Conservation (phyloP, 768 basidiomycete species). For the Dacryopinax spathularia region DNA sequence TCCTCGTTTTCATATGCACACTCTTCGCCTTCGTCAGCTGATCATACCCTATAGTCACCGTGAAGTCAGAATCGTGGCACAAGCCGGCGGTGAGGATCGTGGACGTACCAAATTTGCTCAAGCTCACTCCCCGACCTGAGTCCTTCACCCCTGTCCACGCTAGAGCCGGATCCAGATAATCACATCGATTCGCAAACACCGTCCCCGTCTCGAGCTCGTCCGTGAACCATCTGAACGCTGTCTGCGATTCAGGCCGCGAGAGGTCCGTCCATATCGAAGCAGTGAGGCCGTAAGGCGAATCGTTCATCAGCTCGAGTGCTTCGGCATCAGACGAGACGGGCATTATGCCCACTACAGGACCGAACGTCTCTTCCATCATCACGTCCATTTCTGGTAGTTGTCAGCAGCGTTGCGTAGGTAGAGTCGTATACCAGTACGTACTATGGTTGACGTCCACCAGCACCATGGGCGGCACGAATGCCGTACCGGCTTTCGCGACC, state of each 20-base stretch:
- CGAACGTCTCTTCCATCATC: constrained; percentile 90
- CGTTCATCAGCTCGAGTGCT: constrained; percentile 85
- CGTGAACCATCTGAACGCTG: constrained; percentile 50
- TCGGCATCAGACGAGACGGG: constrained; percentile 75
- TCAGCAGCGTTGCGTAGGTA: constrained; percentile 7
- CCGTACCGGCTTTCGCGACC: constrained; percentile 57
- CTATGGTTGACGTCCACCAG: constrained; percentile 78
- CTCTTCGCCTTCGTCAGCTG: constrained; percentile 70
- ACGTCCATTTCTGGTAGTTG: constrained; percentile 60
- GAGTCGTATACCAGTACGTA: constrained; percentile 28
- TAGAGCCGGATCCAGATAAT: constrained; percentile 82
- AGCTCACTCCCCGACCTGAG: constrained; percentile 78
- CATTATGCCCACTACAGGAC: constrained; percentile 84
- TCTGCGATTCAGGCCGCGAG: constrained; percentile 44
- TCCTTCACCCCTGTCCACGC: constrained; percentile 93
- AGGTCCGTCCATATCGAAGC: constrained; percentile 87
- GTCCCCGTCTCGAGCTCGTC: constrained; percentile 77
- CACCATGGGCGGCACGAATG: constrained; percentile 85
- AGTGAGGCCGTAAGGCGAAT: constrained; percentile 88
- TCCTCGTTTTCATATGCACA: constrained; percentile 76
- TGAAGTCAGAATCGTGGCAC: not conserved
- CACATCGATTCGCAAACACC: constrained; percentile 86
- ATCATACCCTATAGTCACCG: constrained; percentile 54
- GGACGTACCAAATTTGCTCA: constrained; percentile 71
- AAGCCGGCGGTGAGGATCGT: not conserved